These are phyloP conservation scores for Phanerochaete carnosa DNA, from an alignment of 768 basidiomycete species.

Conservation along the genomic window DNA sequence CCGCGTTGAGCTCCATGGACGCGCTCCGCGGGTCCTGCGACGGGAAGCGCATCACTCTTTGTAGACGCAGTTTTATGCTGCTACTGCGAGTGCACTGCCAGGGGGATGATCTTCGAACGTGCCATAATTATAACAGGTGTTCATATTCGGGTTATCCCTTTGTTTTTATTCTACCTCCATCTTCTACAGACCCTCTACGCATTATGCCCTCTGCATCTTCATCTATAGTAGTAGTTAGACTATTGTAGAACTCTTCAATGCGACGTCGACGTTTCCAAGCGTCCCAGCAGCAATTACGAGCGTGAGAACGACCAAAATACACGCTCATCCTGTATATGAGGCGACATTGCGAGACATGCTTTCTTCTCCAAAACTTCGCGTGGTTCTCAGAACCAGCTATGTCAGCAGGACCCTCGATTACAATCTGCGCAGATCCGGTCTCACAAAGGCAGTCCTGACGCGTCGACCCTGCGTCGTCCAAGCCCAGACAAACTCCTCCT, in stretches of 20 bases:
- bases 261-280: neutral
- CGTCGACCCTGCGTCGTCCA: no score
- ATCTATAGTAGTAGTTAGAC: constrained; percentile 2
- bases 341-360: no score
- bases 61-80: neutral
- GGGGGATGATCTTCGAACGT: neutral
- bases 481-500: neutral
- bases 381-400: no score
- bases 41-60: neutral
- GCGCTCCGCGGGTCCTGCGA: neutral
- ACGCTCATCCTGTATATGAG: no score
- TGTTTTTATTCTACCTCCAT: neutral
- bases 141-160: neutral
- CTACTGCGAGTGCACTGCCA: neutral
- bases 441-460: no score
- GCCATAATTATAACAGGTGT: neutral
- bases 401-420: neutral
- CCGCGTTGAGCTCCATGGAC: neutral
- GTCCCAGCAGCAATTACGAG: neutral
- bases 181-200: neutral
- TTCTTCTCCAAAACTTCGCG: no score
- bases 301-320: no score
- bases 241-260: neutral
- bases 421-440: neutral
- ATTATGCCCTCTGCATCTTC: neutral